A percentile compares a stretch with the other conserved stretches of the same genome.
These are phyloP conservation scores for Acanthamoeba sp. DNA, from an alignment of 208 protist genomes.

Conservation along the genomic window DNA sequence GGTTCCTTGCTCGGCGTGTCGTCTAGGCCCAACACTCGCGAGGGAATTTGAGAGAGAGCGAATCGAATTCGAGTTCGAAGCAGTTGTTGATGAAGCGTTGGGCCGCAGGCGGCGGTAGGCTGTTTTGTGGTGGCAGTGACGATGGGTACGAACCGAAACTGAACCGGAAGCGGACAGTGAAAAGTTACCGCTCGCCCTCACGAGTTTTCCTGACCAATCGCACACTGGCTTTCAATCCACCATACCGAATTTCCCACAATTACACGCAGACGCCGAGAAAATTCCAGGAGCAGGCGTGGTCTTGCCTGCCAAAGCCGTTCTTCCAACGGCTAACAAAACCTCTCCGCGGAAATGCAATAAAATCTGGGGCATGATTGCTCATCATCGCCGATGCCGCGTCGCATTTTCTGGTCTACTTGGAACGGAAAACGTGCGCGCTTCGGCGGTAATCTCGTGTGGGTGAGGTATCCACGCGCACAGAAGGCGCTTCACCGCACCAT, in stretches of 20 bases:
- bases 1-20: not conserved
- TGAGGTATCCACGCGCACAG: not conserved
- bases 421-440: not conserved
- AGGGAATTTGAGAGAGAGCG: not conserved
- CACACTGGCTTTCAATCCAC: not conserved
- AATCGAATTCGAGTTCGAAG: not conserved
- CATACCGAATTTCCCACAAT: not conserved
- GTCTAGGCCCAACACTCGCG: not conserved
- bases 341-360: not conserved
- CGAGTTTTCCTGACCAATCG: not conserved
- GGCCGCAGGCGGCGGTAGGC: not conserved
- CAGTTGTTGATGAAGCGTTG: not conserved
- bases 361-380: not conserved
- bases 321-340: not conserved
- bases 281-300: not conserved
- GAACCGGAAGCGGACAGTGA: slow-evolving; percentile 8
- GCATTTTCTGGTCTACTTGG: not conserved
- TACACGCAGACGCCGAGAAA: not conserved
- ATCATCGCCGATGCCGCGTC: not conserved
- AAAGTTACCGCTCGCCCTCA: not conserved
- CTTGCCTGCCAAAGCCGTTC: not conserved
- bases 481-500: not conserved
- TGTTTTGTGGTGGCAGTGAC: not conserved
- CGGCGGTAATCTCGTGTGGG: not conserved
- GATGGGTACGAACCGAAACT: slow-evolving; percentile 30